Base-by-base conservation (phyloP, 2,329 filamentous ascomycete species). In the Curvularia lunata region DNA sequence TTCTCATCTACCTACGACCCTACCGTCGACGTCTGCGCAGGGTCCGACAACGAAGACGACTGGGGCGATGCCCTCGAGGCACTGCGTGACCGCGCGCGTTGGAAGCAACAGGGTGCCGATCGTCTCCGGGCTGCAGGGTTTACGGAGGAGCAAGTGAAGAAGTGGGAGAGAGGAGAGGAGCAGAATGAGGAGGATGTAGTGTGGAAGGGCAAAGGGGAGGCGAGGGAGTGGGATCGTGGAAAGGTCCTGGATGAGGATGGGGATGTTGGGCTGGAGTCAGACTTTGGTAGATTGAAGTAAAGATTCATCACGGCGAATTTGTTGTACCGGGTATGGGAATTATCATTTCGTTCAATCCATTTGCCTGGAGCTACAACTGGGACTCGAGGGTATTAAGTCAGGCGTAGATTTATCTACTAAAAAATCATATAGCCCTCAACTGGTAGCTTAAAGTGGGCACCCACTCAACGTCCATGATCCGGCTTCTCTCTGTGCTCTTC, bases 41-140 rank as follows among this genome's bases (percentile, higher is more conserved):
- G 75, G 59, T 74, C 80, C 2, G 79, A 81, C 1, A 79, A 78
- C 2, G 83, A 82, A 27, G 87, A 88, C 59, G 86, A 91, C 58
- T 97, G 92, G 92, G 90, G 91, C 43, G 86, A 91, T 66, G 87
- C 90, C 0, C 81, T 95, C 1, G 92, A 96, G 76, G 87, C 88
- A 4, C 82, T 91, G 54, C 85, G 89, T 38, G 92, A 96, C 72
- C 86, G 91, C n/a, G 86, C 91, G 64, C 88, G 88, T 64, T 92
- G 90, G 86, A 88, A 86, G 68, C 83, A 88, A 62, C 86, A 88
- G 65, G 91, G 92, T 28, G 90, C 90, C 6, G 88, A 92, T 51
- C 82, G 92, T 56, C 78, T 97, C 58, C 87, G 87, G 32, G 86
- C 85, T 19, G 92, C 91, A 0, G 93, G 92, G 0, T 96, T 96